These are phyloP conservation scores for Cyanodermella asteris DNA, from an alignment of 2,329 filamentous ascomycete genomes.

Conservation along the genomic window DNA sequence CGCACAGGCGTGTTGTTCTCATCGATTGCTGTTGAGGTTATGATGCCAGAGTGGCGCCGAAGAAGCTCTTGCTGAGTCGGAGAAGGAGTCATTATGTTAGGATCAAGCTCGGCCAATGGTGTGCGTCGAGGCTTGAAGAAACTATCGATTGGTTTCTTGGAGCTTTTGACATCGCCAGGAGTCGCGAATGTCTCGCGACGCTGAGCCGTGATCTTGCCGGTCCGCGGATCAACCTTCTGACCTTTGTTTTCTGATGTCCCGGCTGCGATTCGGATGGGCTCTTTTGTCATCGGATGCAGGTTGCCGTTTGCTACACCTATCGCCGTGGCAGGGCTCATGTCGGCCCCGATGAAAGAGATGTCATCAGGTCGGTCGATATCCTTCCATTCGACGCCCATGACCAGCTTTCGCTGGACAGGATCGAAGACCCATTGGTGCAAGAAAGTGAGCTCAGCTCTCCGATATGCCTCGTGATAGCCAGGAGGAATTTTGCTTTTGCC, in stretches of 20 bases:
- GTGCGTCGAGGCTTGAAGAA: conserved; percentile 44
- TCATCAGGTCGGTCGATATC: conserved; percentile 41
- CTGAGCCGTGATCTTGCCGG: conserved; percentile 10
- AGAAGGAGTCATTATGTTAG: conserved; percentile 44
- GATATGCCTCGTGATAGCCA: conserved; percentile 62
- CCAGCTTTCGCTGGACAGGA: conserved; percentile 44
- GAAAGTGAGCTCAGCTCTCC: conserved; percentile 78
- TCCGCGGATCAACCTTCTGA: conserved; percentile 10
- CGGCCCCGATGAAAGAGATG: conserved; percentile 61
- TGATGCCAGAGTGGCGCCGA: conserved; percentile 22
- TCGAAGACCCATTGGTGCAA: conserved; percentile 90
- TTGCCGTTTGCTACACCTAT: conserved; percentile 58
- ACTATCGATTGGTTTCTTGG: conserved; percentile 36
- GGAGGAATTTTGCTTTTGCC: conserved; percentile 62
- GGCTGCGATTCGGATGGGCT: conserved; percentile 26
- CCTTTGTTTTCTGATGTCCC: conserved; percentile 1
- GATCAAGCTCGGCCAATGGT: conserved; percentile 44
- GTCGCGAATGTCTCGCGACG: conserved; percentile 13
- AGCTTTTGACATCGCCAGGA: conserved; percentile 30
- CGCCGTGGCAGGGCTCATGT: conserved; percentile 48
- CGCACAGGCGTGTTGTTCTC: background rate
- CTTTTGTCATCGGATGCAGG: conserved; percentile 74
- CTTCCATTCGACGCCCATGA: conserved; percentile 50
- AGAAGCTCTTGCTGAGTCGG: conserved; percentile 40
- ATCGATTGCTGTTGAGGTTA: conserved; percentile 4